Evolutionary conservation across 352 stramenopile species (phyloP).

Genomic region (Pythium phragmiticola): DNA sequence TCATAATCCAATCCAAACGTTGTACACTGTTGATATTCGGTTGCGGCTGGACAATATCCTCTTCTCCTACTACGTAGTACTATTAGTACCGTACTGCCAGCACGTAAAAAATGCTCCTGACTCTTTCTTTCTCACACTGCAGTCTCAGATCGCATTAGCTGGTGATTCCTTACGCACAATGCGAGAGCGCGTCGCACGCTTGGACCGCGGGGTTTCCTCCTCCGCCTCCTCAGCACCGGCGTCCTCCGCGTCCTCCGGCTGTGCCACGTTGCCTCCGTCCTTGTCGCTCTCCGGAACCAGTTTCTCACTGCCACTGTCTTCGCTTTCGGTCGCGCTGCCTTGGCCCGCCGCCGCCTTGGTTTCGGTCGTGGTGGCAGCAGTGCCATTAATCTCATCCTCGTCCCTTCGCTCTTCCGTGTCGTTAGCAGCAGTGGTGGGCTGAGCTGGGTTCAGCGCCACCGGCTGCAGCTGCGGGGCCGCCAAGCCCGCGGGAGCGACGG

Average conservation of each 20-base stretch:
- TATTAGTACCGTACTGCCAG: no score
- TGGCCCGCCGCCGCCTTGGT: not conserved
- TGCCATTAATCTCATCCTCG: not conserved
- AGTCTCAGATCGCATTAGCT: not conserved
- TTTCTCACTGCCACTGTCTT: conserved; percentile 10
- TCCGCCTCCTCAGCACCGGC: not conserved
- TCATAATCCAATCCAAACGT: not conserved
- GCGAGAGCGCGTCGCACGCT: conserved; percentile 18
- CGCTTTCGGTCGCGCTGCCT: not conserved
- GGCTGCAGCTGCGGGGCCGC: conserved; percentile 4
- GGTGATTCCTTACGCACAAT: conserved; percentile 18
- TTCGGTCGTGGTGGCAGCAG: not conserved
- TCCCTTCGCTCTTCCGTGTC: not conserved
- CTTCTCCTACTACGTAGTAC: no score
- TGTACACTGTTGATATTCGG: conserved; percentile 11
- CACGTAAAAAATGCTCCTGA: not conserved
- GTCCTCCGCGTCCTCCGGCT: conserved; percentile 15
- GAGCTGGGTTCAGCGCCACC: not conserved
- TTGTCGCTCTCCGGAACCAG: conserved; percentile 2
- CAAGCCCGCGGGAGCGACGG: conserved; percentile 1
- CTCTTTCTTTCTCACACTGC: not conserved
- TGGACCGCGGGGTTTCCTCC: conserved; percentile 17
- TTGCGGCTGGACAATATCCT: no score
- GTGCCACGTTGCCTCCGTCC: conserved; percentile 11
- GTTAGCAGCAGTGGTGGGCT: not conserved